phyloP scores from a whole-genome alignment of 2,329 filamentous ascomycete genomes.

The Colletotrichum acutatum region DNA sequence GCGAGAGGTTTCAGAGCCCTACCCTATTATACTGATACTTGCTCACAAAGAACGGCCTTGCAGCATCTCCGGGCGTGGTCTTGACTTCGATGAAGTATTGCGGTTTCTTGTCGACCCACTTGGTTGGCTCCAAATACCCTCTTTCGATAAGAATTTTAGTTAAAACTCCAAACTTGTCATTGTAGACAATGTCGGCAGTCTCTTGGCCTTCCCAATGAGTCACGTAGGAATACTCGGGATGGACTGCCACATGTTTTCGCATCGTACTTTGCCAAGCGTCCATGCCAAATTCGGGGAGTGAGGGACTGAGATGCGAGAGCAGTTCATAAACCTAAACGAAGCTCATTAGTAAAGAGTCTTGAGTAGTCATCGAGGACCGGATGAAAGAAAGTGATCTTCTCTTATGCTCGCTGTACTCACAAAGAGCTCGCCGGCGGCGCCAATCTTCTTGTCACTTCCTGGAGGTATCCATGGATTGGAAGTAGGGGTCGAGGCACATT shows the following conservation, averaged over 20 bases:
- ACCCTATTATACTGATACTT: slow-evolving; percentile 54
- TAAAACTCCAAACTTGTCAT: slow-evolving; percentile 46
- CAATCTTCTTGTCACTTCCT: slow-evolving; percentile 31
- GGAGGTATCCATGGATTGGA: not conserved
- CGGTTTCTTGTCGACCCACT: slow-evolving; percentile 44
- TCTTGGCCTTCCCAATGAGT: slow-evolving; percentile 52
- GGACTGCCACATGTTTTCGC: slow-evolving; percentile 48
- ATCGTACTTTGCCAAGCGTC: slow-evolving; percentile 62
- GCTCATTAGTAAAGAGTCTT: not conserved
- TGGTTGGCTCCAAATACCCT: slow-evolving; percentile 43
- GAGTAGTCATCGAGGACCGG: not conserved
- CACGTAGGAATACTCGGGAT: slow-evolving; percentile 54
- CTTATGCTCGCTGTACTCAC: slow-evolving; percentile 13
- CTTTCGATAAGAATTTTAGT: slow-evolving; percentile 47
- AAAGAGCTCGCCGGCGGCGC: slow-evolving; percentile 38
- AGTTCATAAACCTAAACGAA: slow-evolving; percentile 53
- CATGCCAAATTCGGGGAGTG: slow-evolving; percentile 47
- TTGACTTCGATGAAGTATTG: slow-evolving; percentile 64
- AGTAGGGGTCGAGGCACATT: not conserved
- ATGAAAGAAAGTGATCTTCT: not conserved
- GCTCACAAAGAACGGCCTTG: slow-evolving; percentile 59
- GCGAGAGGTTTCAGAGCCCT: slow-evolving; percentile 19
- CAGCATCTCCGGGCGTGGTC: slow-evolving; percentile 50
- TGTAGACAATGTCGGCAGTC: slow-evolving; percentile 59
- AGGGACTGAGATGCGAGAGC: slow-evolving; percentile 42